Base-by-base conservation (phyloP, 306 rosid species). In the Luffa acutangula region DNA sequence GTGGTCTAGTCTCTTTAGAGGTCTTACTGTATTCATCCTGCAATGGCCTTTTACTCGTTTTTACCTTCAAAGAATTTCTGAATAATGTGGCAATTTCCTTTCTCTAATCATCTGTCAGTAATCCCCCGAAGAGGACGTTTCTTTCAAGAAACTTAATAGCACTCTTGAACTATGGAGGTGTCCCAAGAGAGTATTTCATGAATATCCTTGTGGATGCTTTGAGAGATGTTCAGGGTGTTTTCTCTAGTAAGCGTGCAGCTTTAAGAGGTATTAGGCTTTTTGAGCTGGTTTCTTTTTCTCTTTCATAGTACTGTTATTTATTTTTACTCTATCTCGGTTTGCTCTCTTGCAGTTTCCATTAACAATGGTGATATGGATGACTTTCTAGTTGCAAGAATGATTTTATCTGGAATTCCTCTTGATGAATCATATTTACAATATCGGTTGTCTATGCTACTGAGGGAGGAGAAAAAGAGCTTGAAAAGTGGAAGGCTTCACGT, bases 151-250 rank as follows among this genome's bases (percentile, higher is more conserved):
- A 72, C 79, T 87, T 94, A 57, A 88, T 90, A 60, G 89, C 91
- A 71, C 94, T 92, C 78, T 81, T 94, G 57, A 88, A 88, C 85
- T 85, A 87, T 79, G 98, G 98, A 81, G 97, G 98, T 49, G 97
- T 93, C 39, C 94, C 90, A 39, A 81, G 87, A 52, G 89, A 89
- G 18, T 90, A 83, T 80, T 93, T 93, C 87, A 78, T 82, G 87
- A 82, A 83, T 46, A 20, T 85, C 80, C 91, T 93, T 34, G 10
- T 4, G 62, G 80, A 67, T 49, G 87, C 89, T 59, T 77, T 93
- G 69, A 81, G 72, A 59, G 91, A 91, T 70, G 75, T 79, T 51
- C 70, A 45, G 49, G 74, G 43, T 72, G 87, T 85, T 74, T 86
- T 81, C 76, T 82, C 85, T 59, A 86, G 85, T 25, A 90, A 81